Base-by-base conservation (phyloP, 345 rosid genomes). In the Salix dunnii region DNA sequence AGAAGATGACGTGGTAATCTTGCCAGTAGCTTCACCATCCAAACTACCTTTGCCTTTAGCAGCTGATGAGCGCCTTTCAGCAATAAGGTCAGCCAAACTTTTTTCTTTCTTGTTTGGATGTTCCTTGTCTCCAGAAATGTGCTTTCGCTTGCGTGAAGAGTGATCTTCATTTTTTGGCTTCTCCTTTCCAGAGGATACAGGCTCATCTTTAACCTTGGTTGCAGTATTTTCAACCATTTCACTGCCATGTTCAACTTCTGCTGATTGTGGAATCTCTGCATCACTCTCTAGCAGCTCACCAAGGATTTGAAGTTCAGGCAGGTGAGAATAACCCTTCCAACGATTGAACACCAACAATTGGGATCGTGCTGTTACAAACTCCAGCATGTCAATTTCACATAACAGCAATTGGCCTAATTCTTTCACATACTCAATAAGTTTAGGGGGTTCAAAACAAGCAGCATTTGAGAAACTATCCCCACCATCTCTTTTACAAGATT, bases 291-390 rank as follows among this genome's bases (percentile, higher is more conserved):
- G 74, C 77, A 84, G 76, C 27, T 87, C 88, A 35, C 74, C 77
- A 49, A 88, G 83, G 30, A 81, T 51, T 82, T 78, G 84, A 72
- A 90, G 81, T 83, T 85, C 87, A 2, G 95, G 95, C 67, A 92
- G 87, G 30, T 79, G 79, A 27, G 80, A 46, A 74, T 79, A 86
- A 60, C 95, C 95, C 84, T 88, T 94, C 94, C 91, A 91, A 33
- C 82, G 88, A 80, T 75, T 75, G 79, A 90, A 90, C 67, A 95
- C 91, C 78, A 86, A 81, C 74, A 92, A 68, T 71, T 83, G 90
- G 72, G 97, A 90, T 77, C 78, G 79, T 28, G 82, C 77, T 42
- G 78, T 85, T 11, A 75, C 83, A 69, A 88, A 72, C 76, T 87
- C 86, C 83, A 92, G 84, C 79, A 77, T 88, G 79, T 88, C 87